Base-by-base conservation (phyloP, 345 rosid species). In the Hibiscus trionum region DNA sequence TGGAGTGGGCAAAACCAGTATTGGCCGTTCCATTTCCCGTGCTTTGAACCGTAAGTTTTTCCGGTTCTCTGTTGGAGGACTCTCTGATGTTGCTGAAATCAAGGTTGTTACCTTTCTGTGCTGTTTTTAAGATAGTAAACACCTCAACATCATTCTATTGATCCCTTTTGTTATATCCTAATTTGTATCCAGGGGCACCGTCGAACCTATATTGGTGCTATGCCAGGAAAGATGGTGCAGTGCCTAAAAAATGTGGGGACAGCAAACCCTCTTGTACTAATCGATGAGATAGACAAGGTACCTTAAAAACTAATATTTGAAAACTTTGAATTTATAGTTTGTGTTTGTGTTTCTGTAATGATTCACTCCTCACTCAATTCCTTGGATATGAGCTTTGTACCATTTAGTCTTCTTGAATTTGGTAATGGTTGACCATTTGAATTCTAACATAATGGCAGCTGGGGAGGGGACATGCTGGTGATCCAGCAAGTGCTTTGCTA, bases 221-320 rank as follows among this genome's bases (percentile, higher is more conserved):
- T 93, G 99, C 99, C 99, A 3, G 99, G 99, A 70, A 96, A 96
- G 88, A 96, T 96, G 99, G 99, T 96, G 77, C 99, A 96, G 74
- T 96, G 99, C 80, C 86, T 96, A 58, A 96, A 96, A 88, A 89
- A 81, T 83, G 99, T 96, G 62, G 99, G 97, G 78, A 96, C 99
- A 60, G 94, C 96, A 70, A 96, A 96, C 73, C 99, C 99, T 84
- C 98, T 96, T 75, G 99, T 96, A 71, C 87, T 96, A 72, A 96
- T 96, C 53, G 99, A 96, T 80, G 99, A 96, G 88, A 93, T 96
- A 77, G 99, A 96, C 87, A 96, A 93, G 98, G 99, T 93, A 82
- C 11, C 19, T 70, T 56, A 37, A 67, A 70, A 21, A 11, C 64
- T 27, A 49, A n/a, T 24, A 24, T 29, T 62, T 57, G 27, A 66